Base-by-base conservation (phyloP, 768 basidiomycete genomes). In the Pleurotus sapidus region DNA sequence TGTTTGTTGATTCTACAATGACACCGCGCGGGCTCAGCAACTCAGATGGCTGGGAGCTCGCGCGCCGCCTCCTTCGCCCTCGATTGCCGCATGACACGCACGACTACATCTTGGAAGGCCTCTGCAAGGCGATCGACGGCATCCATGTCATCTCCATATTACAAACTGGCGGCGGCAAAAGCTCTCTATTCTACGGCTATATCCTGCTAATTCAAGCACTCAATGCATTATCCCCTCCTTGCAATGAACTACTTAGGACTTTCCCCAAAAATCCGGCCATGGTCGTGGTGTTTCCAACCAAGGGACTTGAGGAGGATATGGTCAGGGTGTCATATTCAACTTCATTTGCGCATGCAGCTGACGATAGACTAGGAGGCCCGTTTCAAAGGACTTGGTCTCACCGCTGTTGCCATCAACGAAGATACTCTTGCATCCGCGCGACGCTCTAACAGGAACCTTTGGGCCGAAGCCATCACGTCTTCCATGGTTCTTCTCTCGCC, bases 291-390 rank as follows among this genome's bases (percentile, higher is more conserved):
- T 59, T 59, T 40, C 67, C 66, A 23, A 68, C 66, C 5, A 67
- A 63, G 45, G 64, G 63, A 4, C 57, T 67, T 17, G 61, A 67
- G 49, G 45, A 64, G 30, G 63, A 68, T 34, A 65, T 67, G 67
- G 65, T 68, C 39, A 37, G 63, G 34, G 24, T 27, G 11, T 18
- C 18, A 25, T 5, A n/a, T 20, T 9, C n/a, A 39, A 30, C 27
- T 30, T 8, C 12, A 11, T 17, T 23, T 30, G n/a, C 40, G 8
- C 30, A 61, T 23, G 55, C 54, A 46, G 23, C 38, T 18, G 46
- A 42, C 24, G 7, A 30, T 24, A 49, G 27, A n/a, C 20, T 49
- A 59, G 58, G 58, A 43, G 14, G 45, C 38, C 39, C n/a, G 53
- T 25, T 59, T 59, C 43, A 55, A 59, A 34, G 39, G 38, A 45